phyloP scores from a whole-genome alignment of 495 filamentous ascomycete species.

The Penicillium waksmanii region DNA sequence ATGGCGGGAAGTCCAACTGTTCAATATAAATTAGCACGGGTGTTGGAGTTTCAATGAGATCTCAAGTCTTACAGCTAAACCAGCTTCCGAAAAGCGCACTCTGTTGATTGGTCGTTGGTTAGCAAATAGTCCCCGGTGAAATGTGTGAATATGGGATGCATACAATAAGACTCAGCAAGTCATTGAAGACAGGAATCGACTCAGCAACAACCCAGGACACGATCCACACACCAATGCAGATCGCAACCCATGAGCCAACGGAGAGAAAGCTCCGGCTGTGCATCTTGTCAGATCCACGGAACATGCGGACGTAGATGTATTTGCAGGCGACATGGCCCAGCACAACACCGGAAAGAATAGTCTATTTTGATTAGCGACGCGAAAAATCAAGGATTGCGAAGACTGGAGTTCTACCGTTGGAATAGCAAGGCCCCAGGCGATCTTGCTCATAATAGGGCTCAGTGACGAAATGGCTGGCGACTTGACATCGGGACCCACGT shows the following conservation, averaged over 20 bases:
- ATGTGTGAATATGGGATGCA: background rate
- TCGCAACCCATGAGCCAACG: conserved; percentile 58
- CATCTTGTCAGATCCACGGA: conserved; percentile 59
- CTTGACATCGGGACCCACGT: conserved; percentile 67
- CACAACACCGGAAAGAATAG: conserved; percentile 52
- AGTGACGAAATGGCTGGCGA: conserved; percentile 74
- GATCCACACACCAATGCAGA: conserved; percentile 60
- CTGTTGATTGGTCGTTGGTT: conserved; percentile 22
- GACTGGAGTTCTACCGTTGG: conserved; percentile 56
- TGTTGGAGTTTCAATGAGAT: background rate
- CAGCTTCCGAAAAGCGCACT: conserved; percentile 43
- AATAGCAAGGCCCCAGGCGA: conserved; percentile 74
- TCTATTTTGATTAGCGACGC: conserved; percentile 22
- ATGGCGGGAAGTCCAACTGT: conserved; percentile 42
- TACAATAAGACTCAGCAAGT: conserved; percentile 58
- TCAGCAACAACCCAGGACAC: conserved; percentile 73
- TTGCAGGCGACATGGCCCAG: conserved; percentile 64
- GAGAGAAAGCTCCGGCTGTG: conserved; percentile 54
- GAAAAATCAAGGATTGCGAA: background rate
- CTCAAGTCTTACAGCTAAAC: conserved; percentile 41
- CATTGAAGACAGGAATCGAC: conserved; percentile 73
- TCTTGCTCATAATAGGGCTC: conserved; percentile 62
- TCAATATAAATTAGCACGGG: conserved; percentile 5
- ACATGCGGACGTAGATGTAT: conserved; percentile 68
- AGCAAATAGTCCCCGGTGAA: background rate